Evolutionary conservation across 306 rosid genomes (phyloP).

Genomic region (Cercis canadensis): DNA sequence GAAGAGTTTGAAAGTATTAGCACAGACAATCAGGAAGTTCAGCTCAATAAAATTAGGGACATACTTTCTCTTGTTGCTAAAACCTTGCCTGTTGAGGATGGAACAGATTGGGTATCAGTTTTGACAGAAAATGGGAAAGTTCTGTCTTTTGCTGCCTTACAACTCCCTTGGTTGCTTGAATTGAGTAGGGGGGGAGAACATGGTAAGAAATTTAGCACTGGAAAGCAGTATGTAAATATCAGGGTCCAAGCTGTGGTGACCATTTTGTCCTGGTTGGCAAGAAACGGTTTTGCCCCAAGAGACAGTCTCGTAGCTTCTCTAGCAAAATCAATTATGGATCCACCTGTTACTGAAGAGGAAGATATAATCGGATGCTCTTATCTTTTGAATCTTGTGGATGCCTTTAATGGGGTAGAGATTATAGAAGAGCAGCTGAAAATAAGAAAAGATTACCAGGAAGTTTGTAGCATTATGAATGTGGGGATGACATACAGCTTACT

Average conservation of each 20-base stretch:
- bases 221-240: constrained; percentile 61
- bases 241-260: constrained; percentile 77
- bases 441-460: constrained; percentile 83
- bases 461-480: constrained; percentile 82
- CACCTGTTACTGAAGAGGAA: constrained; percentile 79
- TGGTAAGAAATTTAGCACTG: constrained; percentile 47
- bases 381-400: constrained; percentile 91
- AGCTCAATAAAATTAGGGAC: constrained; percentile 56
- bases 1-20: constrained; percentile 46
- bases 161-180: constrained; percentile 91
- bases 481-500: constrained; percentile 89
- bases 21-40: constrained; percentile 62
- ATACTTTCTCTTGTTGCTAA: constrained; percentile 69
- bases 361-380: constrained; percentile 73
- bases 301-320: constrained; percentile 75
- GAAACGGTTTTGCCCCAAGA: constrained; percentile 87
- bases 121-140: constrained; percentile 82
- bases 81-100: constrained; percentile 69
- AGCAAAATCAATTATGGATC: constrained; percentile 79
- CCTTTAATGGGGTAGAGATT: constrained; percentile 84
- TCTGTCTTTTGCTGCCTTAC: constrained; percentile 79
- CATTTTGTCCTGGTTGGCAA: constrained; percentile 90
- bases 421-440: constrained; percentile 88
- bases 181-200: constrained; percentile 65
- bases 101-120: constrained; percentile 65